A percentile compares a stretch with the other conserved stretches of the same genome.
phyloP scores from a whole-genome alignment of 139 green algal species.

The Edaphochlamys debaryana region DNA sequence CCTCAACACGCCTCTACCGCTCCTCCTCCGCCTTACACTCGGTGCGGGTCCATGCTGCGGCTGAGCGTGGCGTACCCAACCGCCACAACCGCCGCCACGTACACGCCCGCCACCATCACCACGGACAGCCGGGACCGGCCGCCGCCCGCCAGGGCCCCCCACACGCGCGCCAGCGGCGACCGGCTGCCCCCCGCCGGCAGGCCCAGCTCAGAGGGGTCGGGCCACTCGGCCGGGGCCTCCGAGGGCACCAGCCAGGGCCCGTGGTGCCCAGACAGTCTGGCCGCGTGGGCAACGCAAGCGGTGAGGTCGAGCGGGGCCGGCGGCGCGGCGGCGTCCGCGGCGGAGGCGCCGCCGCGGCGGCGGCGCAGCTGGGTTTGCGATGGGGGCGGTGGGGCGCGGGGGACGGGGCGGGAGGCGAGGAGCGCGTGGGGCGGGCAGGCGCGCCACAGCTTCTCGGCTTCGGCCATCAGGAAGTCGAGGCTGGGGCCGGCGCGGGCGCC shows the following conservation, averaged over 20 bases:
- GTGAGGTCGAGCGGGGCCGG: background rate
- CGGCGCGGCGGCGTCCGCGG: background rate
- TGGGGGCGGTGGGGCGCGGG: too few species aligned
- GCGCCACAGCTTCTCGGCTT: slow-evolving; percentile 28
- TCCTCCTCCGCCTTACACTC: too few species aligned
- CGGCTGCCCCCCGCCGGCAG: background rate
- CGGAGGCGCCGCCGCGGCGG: background rate
- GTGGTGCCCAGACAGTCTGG: background rate
- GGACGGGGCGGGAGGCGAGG: background rate
- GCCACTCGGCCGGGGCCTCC: slow-evolving; percentile 9
- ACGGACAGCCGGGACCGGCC: slow-evolving; percentile 4
- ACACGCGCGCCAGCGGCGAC: background rate
- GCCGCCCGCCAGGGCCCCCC: background rate
- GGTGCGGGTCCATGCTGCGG: background rate
- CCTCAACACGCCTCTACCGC: too few species aligned
- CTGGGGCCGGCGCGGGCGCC: background rate
- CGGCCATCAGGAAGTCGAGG: slow-evolving; percentile 13
- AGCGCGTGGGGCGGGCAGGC: slow-evolving; percentile 17
- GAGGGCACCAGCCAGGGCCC: slow-evolving; percentile 6
- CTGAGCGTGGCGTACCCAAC: slow-evolving; percentile 21
- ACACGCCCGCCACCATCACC: slow-evolving; percentile 18
- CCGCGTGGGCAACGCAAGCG: slow-evolving; percentile 29
- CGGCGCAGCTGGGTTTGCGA: background rate
- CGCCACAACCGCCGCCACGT: slow-evolving; percentile 34
- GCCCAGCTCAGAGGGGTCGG: background rate